Evolutionary conservation across 2,329 filamentous ascomycete genomes (phyloP), one percentile per base, ranked within the genome.

Genomic region (Beauveria pseudobassiana): DNA sequence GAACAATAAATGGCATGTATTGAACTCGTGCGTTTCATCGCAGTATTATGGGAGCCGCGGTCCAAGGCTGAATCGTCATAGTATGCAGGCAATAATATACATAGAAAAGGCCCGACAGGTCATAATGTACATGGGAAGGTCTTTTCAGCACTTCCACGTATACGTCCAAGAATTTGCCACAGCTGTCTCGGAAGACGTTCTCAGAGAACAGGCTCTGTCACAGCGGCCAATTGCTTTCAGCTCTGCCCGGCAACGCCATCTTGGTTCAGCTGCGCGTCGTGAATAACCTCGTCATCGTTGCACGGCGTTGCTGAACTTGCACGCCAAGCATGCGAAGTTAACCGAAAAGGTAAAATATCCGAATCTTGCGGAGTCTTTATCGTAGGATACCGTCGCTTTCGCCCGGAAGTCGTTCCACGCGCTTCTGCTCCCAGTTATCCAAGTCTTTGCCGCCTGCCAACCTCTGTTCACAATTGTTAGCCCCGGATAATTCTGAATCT

Each of bases 361-460:
- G 46, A 18, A 52, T 20, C 12, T 16, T 24, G 34, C 5, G 22
- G 30, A 1, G 16, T 28, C 7, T n/a, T 28, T 20, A 53, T 64
- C 65, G 88, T 67, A 96, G 73, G 56, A 90, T 83, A 40, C 93
- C 93, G 73, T 99, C 93, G 64, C 85, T 89, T 75, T 99, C 96
- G 67, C 95, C 95, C 22, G 90, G 87, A 64, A 97, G 82, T 72
- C 95, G 82, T 78, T 96, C 87, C 12, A 98, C 92, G 59, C 96
- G 86, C 76, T 95, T 96, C 77, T 98, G 95, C 74, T 98, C 93
- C 95, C 95, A 99, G 71, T 91, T 84, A 70, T 99, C 93, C 64
- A 98, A 77, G 72, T 98, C 95, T 74, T 96, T 96, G 59, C 43
- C 43, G 38, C 90, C 90, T 90, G 79, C 67, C 49, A 72, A 66